Conservation (phyloP, 371 early-diverging fungal species). For the Zopfochytrium polystomum region DNA sequence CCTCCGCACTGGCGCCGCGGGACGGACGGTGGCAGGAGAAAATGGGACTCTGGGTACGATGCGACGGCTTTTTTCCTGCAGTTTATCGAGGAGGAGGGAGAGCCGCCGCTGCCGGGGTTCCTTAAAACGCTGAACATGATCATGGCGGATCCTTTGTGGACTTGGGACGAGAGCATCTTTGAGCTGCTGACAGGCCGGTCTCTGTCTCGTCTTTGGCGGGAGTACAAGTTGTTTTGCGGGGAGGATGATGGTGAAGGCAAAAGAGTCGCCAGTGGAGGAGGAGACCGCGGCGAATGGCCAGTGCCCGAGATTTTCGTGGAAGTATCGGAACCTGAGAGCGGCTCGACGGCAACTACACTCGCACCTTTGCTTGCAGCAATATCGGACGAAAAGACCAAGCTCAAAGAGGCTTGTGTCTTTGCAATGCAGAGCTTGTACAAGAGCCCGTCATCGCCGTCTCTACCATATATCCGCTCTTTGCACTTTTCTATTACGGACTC, state of each 20-base stretch:
- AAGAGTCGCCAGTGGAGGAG: not conserved
- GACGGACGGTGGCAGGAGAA: not conserved
- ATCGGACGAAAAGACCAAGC: not conserved
- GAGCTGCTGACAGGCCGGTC: constrained; percentile 6
- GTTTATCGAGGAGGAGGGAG: constrained; percentile 24
- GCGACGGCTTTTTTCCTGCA: constrained; percentile 40
- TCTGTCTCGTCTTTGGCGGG: constrained; percentile 4
- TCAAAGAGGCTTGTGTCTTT: not conserved
- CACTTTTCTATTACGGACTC: too few species aligned
- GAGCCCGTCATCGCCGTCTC: too few species aligned
- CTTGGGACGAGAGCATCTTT: constrained; percentile 8
- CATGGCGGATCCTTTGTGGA: not conserved
- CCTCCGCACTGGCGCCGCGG: constrained; percentile 35
- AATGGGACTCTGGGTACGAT: constrained; percentile 39
- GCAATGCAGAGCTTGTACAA: too few species aligned
- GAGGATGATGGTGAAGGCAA: too few species aligned
- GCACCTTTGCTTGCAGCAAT: too few species aligned
- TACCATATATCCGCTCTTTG: too few species aligned
- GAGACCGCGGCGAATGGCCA: constrained; percentile 4
- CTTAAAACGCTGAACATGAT: constrained; percentile 2
- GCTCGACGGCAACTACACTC: too few species aligned
- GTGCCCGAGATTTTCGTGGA: constrained; percentile 3
- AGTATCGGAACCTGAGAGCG: too few species aligned
- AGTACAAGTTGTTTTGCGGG: not conserved
- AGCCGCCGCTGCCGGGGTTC: constrained; percentile 14